Evolutionary conservation across 768 basidiomycete species (phyloP).

Genomic region (Pleurotus salmoneostramineus): DNA sequence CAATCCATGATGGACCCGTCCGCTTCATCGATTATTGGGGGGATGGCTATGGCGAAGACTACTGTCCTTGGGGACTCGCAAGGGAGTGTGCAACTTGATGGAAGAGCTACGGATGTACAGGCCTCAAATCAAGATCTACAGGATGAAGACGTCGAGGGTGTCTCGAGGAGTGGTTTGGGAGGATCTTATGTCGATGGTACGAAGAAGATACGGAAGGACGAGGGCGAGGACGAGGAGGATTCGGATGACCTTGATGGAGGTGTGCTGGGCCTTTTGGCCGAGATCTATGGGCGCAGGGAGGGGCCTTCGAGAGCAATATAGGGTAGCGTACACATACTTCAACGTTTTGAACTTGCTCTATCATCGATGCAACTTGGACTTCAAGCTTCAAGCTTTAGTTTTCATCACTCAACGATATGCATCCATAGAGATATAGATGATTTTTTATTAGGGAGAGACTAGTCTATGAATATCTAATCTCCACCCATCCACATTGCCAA

Average conservation of each 20-base stretch:
- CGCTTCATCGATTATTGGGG: slow-evolving; percentile 44
- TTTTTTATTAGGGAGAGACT: slow-evolving; percentile 6
- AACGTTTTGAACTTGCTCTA: not conserved
- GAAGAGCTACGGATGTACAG: slow-evolving; percentile 2
- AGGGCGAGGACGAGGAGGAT: slow-evolving; percentile 56
- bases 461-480: slow-evolving; percentile 3
- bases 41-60: slow-evolving; percentile 59
- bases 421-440: not conserved
- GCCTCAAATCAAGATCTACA: not conserved
- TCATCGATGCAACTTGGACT: not conserved
- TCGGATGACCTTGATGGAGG: slow-evolving; percentile 75
- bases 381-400: not conserved
- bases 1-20: slow-evolving; percentile 39
- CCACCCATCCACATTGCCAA: not conserved
- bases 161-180: slow-evolving; percentile 31
- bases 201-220: slow-evolving; percentile 39
- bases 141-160: slow-evolving; percentile 51
- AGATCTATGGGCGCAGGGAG: slow-evolving; percentile 74
- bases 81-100: slow-evolving; percentile 35
- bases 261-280: slow-evolving; percentile 78
- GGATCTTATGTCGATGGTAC: slow-evolving; percentile 40
- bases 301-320: slow-evolving; percentile 45
- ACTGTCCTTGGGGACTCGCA: slow-evolving; percentile 76
- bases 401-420: not conserved
- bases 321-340: not conserved